phyloP scores from a whole-genome alignment of 2,329 filamentous ascomycete genomes.

The Dendrostoma leiphaemia region DNA sequence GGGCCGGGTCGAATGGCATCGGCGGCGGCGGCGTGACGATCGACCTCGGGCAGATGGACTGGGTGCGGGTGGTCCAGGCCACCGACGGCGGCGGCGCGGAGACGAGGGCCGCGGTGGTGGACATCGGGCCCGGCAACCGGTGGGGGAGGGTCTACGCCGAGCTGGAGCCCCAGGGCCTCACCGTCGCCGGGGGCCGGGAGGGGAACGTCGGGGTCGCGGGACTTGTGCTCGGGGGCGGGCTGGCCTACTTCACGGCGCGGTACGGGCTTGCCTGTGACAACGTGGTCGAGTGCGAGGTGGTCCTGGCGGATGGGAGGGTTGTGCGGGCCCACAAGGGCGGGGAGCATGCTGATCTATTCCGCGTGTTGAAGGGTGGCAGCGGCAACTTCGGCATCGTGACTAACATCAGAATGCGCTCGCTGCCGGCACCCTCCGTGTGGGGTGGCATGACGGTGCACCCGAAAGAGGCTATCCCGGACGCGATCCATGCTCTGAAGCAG shows the following conservation, averaged over 20 bases:
- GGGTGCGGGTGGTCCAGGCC: neutral
- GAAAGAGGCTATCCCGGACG: slow-evolving; percentile 6
- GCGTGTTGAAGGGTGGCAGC: slow-evolving; percentile 41
- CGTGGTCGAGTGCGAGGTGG: slow-evolving; percentile 7
- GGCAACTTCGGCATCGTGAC: slow-evolving; percentile 41
- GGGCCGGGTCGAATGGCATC: slow-evolving; percentile 1
- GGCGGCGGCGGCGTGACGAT: slow-evolving; percentile 3
- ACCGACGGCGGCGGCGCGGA: neutral
- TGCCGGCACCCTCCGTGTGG: slow-evolving; percentile 21
- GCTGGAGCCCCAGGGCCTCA: neutral
- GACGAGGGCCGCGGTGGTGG: too few species aligned
- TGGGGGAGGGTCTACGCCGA: neutral
- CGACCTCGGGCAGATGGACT: slow-evolving; percentile 1
- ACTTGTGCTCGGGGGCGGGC: slow-evolving; percentile 1
- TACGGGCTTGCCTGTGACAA: neutral
- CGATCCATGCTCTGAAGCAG: slow-evolving; percentile 13
- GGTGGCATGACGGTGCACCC: slow-evolving; percentile 23
- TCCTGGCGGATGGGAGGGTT: slow-evolving; percentile 1
- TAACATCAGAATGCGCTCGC: slow-evolving; percentile 18
- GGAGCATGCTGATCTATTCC: neutral
- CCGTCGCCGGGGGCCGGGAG: slow-evolving; percentile 1
- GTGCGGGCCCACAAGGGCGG: neutral
- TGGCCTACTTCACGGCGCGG: slow-evolving; percentile 1
- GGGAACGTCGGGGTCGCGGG: slow-evolving; percentile 5
- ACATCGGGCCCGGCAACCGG: neutral